These are phyloP conservation scores for Ustilago nuda DNA, from an alignment of 1,284 basidiomycete genomes.

Conservation along the genomic window DNA sequence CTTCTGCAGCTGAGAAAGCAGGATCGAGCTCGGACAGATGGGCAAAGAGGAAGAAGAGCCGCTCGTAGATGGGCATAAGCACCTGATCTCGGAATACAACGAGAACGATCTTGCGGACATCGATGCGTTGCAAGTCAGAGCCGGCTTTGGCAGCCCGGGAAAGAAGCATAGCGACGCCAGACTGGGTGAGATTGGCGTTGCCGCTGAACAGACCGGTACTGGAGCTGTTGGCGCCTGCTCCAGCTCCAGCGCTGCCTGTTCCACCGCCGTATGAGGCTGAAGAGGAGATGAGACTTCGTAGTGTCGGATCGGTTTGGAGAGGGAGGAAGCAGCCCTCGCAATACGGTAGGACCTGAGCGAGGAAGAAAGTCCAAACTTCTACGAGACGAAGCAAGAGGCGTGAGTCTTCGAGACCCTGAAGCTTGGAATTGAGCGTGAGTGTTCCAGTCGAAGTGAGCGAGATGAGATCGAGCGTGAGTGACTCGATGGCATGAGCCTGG, in stretches of 20 bases:
- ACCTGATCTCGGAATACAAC: constrained; percentile 80
- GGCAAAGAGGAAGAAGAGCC: constrained; percentile 53
- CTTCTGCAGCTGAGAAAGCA: constrained; percentile 24
- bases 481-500: constrained; percentile 70
- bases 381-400: constrained; percentile 81
- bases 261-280: constrained; percentile 17
- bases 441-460: constrained; percentile 88
- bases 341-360: constrained; percentile 89
- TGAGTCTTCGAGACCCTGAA: constrained; percentile 74
- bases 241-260: constrained; percentile 1
- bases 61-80: constrained; percentile 60
- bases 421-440: constrained; percentile 88
- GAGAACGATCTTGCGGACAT: constrained; percentile 82
- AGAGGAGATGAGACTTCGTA: constrained; percentile 49
- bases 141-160: constrained; percentile 15
- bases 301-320: constrained; percentile 63
- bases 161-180: constrained; percentile 18
- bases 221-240: constrained; percentile 4
- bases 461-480: constrained; percentile 81
- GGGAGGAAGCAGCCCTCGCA: constrained; percentile 76
- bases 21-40: constrained; percentile 51
- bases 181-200: constrained; percentile 21
- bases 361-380: constrained; percentile 93
- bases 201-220: constrained; percentile 15
- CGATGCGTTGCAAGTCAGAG: constrained; percentile 72